Percentiles rank a stretch among this genome's conserved stretches.
phyloP scores from a whole-genome alignment of 371 early-diverging fungal genomes.

The Mortierella sp. region DNA sequence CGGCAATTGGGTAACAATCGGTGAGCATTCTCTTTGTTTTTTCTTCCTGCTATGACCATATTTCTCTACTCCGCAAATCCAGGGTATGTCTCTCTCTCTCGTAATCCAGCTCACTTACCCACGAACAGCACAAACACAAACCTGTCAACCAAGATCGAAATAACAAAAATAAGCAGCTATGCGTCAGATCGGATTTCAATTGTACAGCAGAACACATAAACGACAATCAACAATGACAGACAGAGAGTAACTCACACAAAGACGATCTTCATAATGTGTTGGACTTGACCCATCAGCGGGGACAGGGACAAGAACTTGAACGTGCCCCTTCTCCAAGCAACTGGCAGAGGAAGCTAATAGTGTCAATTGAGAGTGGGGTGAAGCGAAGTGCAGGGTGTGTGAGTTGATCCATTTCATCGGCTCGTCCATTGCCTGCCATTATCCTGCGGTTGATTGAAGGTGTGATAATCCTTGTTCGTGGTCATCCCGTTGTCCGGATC shows the following conservation, averaged over 20 bases:
- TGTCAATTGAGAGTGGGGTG: too few relatives aligned
- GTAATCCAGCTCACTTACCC: constrained; percentile 60
- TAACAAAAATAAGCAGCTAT: background rate
- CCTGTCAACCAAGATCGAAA: constrained; percentile 41
- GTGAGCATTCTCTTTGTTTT: background rate
- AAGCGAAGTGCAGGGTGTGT: background rate
- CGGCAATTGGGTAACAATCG: background rate
- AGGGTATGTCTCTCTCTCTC: background rate
- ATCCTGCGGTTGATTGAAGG: background rate
- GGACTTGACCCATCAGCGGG: constrained; percentile 63
- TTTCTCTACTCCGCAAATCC: background rate
- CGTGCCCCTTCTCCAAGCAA: constrained; percentile 70
- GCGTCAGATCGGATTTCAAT: background rate
- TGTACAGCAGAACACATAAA: background rate
- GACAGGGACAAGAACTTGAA: constrained; percentile 68
- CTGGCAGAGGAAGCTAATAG: constrained; percentile 70
- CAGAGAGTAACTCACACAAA: constrained; percentile 67
- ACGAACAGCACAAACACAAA: constrained; percentile 76
- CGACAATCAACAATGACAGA: background rate
- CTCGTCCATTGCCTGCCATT: background rate
- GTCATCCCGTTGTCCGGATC: background rate
- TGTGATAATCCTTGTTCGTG: background rate
- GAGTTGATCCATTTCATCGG: background rate
- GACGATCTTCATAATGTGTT: constrained; percentile 70
- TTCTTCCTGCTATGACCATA: background rate